phyloP scores from a whole-genome alignment of 495 filamentous ascomycete species.

The Aspergillus steynii region DNA sequence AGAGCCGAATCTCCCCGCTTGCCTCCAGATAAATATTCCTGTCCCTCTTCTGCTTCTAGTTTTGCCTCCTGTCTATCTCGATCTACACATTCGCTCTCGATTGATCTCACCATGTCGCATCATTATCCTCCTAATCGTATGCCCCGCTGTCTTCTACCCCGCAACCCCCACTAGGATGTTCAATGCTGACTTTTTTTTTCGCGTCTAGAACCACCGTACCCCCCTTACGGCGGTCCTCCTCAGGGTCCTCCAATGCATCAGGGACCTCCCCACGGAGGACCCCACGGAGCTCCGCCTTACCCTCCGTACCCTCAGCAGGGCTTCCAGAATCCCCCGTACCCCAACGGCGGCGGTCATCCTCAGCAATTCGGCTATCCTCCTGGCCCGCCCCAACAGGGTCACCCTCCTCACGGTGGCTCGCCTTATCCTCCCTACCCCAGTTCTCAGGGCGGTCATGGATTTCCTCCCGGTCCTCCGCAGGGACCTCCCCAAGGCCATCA shows the following conservation, averaged over 20 bases:
- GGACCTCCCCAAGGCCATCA: background rate
- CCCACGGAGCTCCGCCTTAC: constrained; percentile 22
- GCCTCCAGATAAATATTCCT: background rate
- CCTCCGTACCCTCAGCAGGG: constrained; percentile 20
- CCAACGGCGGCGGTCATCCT: constrained; percentile 21
- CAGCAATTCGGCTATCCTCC: constrained; percentile 31
- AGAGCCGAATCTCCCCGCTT: background rate
- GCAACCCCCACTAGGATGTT: background rate
- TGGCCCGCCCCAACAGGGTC: background rate
- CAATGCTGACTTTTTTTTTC: constrained; percentile 9
- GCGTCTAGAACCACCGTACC: constrained; percentile 30
- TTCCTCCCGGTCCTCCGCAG: constrained; percentile 4
- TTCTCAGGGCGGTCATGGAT: constrained; percentile 21
- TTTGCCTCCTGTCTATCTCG: background rate
- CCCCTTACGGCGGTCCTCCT: constrained; percentile 33
- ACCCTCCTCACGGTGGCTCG: constrained; percentile 2
- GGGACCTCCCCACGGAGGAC: constrained; percentile 15
- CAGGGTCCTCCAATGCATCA: constrained; percentile 34
- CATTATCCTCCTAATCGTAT: constrained; percentile 32
- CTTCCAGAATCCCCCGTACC: constrained; percentile 23
- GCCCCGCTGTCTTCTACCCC: constrained; percentile 5
- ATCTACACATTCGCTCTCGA: background rate
- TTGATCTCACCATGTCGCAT: constrained; percentile 7
- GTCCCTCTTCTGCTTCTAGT: background rate
- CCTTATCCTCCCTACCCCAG: constrained; percentile 20